These are phyloP conservation scores for Penicillium sp. DNA, from an alignment of 2,329 filamentous ascomycete species.

Conservation along the genomic window DNA sequence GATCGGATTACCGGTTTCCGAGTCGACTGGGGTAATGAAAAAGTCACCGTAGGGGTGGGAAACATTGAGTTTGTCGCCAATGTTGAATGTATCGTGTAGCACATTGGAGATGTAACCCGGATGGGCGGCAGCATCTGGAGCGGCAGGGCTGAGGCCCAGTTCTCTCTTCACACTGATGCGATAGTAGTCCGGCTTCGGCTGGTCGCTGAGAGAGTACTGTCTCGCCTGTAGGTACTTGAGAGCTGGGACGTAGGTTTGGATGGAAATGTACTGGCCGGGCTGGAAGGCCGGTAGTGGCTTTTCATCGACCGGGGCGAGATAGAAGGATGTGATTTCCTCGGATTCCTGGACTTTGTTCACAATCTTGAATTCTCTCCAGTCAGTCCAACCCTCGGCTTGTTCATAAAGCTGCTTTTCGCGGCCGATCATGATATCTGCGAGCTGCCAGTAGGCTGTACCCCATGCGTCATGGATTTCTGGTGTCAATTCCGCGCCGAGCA, in stretches of 20 bases:
- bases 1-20: conserved; percentile 47
- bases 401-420: conserved; percentile 65
- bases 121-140: conserved; percentile 50
- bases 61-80: conserved; percentile 63
- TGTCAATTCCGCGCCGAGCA: conserved; percentile 68
- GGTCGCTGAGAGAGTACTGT: conserved; percentile 72
- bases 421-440: conserved; percentile 70
- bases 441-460: conserved; percentile 69
- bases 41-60: conserved; percentile 68
- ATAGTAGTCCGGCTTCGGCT: conserved; percentile 61
- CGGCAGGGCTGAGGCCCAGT: conserved; percentile 50
- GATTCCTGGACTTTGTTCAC: conserved; percentile 64
- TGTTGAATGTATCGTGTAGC: conserved; percentile 61
- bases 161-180: conserved; percentile 72
- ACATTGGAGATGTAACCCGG: conserved; percentile 69
- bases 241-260: conserved; percentile 58
- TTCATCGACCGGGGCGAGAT: conserved; percentile 64
- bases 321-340: conserved; percentile 69
- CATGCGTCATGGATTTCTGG: conserved; percentile 65
- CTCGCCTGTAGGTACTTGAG: conserved; percentile 65
- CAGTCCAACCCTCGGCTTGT: conserved; percentile 61
- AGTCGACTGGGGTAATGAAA: conserved; percentile 44
- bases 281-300: conserved; percentile 62
- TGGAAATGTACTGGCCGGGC: conserved; percentile 71
- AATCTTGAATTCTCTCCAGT: conserved; percentile 68